phyloP scores from a whole-genome alignment of 345 rosid genomes.

The Raphanus sativus region DNA sequence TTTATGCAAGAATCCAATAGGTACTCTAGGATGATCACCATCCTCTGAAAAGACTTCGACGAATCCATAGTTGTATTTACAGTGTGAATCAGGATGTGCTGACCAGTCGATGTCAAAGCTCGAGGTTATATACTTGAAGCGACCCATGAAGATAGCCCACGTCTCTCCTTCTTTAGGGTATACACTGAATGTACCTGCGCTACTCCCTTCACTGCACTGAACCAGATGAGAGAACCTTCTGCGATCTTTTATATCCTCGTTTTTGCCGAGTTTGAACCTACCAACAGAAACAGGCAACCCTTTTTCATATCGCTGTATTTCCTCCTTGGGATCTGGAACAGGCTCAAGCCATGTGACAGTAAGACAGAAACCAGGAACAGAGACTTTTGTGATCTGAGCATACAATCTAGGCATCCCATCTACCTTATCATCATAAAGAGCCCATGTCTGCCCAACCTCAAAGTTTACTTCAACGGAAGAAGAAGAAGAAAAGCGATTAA shows the following conservation, averaged over 20 bases:
- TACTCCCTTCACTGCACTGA: constrained; percentile 40
- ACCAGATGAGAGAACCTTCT: constrained; percentile 65
- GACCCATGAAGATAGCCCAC: constrained; percentile 65
- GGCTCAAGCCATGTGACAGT: constrained; percentile 70
- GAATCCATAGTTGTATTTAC: constrained; percentile 47
- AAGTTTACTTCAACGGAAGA: constrained; percentile 46
- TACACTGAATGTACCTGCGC: constrained; percentile 38
- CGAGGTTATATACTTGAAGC: not conserved
- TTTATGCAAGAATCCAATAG: constrained; percentile 56
- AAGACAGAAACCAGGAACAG: constrained; percentile 47
- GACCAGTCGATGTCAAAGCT: constrained; percentile 51
- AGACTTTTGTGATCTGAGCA: constrained; percentile 58
- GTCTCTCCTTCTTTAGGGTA: constrained; percentile 66
- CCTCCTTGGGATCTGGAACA: constrained; percentile 50
- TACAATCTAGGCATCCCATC: constrained; percentile 82
- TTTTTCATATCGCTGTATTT: constrained; percentile 37
- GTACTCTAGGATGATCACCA: constrained; percentile 31
- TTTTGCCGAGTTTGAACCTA: constrained; percentile 49
- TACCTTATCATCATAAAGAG: constrained; percentile 55
- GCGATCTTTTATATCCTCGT: constrained; percentile 38
- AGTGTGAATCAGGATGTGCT: constrained; percentile 34
- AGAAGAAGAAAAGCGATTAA: not conserved
- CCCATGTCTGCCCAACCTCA: constrained; percentile 66
- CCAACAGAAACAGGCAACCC: constrained; percentile 66
- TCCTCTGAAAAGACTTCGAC: constrained; percentile 11